Evolutionary conservation across 1,284 basidiomycete species (phyloP).

Genomic region (Heterobasidion occidentale): DNA sequence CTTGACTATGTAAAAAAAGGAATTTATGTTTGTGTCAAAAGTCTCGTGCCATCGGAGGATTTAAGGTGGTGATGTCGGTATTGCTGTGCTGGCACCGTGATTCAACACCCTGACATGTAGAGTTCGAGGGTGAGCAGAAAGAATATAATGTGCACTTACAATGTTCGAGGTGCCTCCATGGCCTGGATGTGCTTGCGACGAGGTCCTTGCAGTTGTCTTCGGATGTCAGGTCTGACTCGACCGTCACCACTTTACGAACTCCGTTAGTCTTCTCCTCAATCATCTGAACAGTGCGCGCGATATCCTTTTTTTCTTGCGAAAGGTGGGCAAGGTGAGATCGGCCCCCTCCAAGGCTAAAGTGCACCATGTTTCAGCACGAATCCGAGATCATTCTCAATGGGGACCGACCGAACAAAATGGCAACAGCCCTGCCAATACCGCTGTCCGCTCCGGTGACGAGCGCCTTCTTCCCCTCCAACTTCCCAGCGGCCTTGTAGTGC

Average conservation of each 20-base stretch:
- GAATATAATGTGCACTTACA: slow-evolving; percentile 21
- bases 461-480: slow-evolving; percentile 38
- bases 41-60: slow-evolving; percentile 45
- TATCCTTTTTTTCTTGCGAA: slow-evolving; percentile 40
- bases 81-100: slow-evolving; percentile 43
- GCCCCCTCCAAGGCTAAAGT: slow-evolving; percentile 47
- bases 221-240: slow-evolving; percentile 33
- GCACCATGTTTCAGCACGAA: background rate
- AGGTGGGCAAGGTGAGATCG: slow-evolving; percentile 44
- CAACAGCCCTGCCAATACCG: slow-evolving; percentile 35
- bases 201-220: slow-evolving; percentile 35
- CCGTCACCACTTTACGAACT: slow-evolving; percentile 30
- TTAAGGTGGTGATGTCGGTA: slow-evolving; percentile 32
- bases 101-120: slow-evolving; percentile 35
- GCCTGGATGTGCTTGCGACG: slow-evolving; percentile 34
- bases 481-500: slow-evolving; percentile 29
- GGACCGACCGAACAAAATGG: slow-evolving; percentile 19
- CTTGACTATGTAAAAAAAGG: slow-evolving; percentile 48
- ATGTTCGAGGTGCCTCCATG: slow-evolving; percentile 33
- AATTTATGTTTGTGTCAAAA: slow-evolving; percentile 42
- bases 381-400: slow-evolving; percentile 6
- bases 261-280: slow-evolving; percentile 32
- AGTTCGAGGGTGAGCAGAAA: slow-evolving; percentile 1
- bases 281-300: slow-evolving; percentile 27
- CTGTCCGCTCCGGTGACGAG: slow-evolving; percentile 44